Evolutionary conservation across 2,329 filamentous ascomycete genomes (phyloP).

Genomic region (Oidium heveae): DNA sequence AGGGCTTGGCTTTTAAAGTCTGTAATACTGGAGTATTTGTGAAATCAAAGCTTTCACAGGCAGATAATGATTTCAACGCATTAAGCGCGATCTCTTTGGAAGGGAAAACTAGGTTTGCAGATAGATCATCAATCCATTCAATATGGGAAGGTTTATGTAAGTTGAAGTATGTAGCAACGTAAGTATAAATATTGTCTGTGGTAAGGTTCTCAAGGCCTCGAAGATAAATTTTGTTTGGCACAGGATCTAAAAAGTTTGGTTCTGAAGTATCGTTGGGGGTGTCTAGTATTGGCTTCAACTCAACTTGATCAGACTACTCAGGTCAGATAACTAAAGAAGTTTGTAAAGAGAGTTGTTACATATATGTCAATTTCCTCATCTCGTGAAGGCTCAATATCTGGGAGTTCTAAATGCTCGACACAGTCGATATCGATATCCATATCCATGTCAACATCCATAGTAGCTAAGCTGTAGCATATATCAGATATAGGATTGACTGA

Average conservation of each 20-base stretch:
- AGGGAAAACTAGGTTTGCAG: slow-evolving; percentile 62
- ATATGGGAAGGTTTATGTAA: slow-evolving; percentile 31
- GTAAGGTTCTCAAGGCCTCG: slow-evolving; percentile 61
- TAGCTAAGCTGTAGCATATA: too few relatives aligned
- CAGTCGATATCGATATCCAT: slow-evolving; percentile 1
- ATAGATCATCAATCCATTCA: slow-evolving; percentile 90
- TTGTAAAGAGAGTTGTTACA: background rate
- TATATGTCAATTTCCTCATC: background rate
- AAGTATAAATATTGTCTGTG: slow-evolving; percentile 54
- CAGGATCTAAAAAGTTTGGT: slow-evolving; percentile 7
- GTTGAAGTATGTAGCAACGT: slow-evolving; percentile 41
- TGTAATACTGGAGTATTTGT: slow-evolving; percentile 34
- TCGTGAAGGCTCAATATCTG: background rate
- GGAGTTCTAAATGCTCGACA: background rate
- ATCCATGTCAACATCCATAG: background rate
- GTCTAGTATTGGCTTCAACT: slow-evolving; percentile 6
- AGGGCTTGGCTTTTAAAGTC: slow-evolving; percentile 40
- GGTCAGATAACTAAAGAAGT: background rate
- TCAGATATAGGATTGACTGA: too few relatives aligned
- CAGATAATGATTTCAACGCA: slow-evolving; percentile 27
- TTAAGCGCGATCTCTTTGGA: slow-evolving; percentile 25
- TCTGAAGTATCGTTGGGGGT: slow-evolving; percentile 9
- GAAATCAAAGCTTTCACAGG: slow-evolving; percentile 23
- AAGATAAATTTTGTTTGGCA: slow-evolving; percentile 28
- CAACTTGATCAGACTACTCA: background rate